phyloP scores from a whole-genome alignment of 345 rosid genomes.

The Populus tremula region DNA sequence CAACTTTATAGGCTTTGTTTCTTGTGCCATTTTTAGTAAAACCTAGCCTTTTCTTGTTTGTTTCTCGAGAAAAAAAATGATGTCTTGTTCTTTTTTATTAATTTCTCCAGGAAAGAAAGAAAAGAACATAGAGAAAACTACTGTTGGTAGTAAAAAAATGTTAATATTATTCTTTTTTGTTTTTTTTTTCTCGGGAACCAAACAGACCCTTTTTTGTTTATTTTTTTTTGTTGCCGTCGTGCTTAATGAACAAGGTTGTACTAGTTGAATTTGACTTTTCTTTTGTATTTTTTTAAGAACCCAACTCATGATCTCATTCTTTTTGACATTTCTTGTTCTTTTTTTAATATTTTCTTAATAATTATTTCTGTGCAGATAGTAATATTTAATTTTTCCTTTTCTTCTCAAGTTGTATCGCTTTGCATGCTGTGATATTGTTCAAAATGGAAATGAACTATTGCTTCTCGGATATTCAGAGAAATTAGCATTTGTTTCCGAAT shows the following conservation, averaged over 20 bases:
- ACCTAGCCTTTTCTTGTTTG: conserved; percentile 10
- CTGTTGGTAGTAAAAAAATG: not conserved
- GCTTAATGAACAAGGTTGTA: not conserved
- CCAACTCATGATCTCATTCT: not conserved
- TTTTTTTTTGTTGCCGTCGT: not conserved
- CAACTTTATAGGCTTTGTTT: not conserved
- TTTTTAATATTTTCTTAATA: not conserved
- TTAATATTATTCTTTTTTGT: not conserved
- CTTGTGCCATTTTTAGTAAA: not conserved
- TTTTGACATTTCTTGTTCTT: not conserved
- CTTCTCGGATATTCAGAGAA: not conserved
- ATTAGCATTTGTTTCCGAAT: not conserved
- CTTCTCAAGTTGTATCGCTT: not conserved
- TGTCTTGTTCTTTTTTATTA: not conserved
- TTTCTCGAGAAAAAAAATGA: not conserved
- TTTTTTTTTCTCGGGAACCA: not conserved
- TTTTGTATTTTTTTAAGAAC: not conserved
- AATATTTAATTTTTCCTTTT: not conserved
- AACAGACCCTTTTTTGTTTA: not conserved
- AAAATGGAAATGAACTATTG: not conserved
- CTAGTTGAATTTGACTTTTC: not conserved
- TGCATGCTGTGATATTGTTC: not conserved
- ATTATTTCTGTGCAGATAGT: no score
- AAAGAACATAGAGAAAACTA: no score
- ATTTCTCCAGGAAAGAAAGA: not conserved